phyloP scores from a whole-genome alignment of 768 basidiomycete species.

The Mycena latifolia region DNA sequence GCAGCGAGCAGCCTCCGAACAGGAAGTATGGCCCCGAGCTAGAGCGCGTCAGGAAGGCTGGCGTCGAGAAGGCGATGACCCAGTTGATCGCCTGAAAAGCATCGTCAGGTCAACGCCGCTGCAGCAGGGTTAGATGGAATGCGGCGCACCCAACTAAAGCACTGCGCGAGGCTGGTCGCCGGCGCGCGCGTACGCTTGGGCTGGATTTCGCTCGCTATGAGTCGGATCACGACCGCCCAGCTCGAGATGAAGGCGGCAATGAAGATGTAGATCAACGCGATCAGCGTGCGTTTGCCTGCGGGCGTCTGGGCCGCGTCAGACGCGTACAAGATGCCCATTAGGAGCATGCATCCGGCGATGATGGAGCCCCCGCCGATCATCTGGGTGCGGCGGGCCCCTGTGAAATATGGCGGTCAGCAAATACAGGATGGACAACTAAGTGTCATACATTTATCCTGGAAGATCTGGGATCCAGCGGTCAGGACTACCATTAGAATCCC shows the following conservation, averaged over 20 bases:
- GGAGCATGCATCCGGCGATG: slow-evolving; percentile 52
- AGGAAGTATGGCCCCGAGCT: slow-evolving; percentile 62
- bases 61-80: slow-evolving; percentile 58
- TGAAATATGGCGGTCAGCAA: background rate
- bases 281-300: slow-evolving; percentile 54
- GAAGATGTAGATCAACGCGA: slow-evolving; percentile 62
- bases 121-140: slow-evolving; percentile 3
- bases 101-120: background rate
- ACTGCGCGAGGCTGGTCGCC: slow-evolving; percentile 54
- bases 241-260: slow-evolving; percentile 55
- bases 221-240: slow-evolving; percentile 58
- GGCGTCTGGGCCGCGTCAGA: slow-evolving; percentile 43
- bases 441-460: slow-evolving; percentile 52
- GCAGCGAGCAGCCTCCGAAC: slow-evolving; percentile 52
- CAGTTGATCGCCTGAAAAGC: slow-evolving; percentile 52
- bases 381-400: slow-evolving; percentile 48
- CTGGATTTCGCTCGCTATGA: slow-evolving; percentile 61
- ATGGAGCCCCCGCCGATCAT: slow-evolving; percentile 57
- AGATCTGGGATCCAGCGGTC: slow-evolving; percentile 53
- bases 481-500: slow-evolving; percentile 57
- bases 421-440: background rate
- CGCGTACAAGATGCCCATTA: slow-evolving; percentile 60
- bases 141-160: slow-evolving; percentile 54
- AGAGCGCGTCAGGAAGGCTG: slow-evolving; percentile 58
- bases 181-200: slow-evolving; percentile 59